These are phyloP conservation scores for Peniophora sp. DNA, from an alignment of 1,284 basidiomycete species.

Conservation along the genomic window DNA sequence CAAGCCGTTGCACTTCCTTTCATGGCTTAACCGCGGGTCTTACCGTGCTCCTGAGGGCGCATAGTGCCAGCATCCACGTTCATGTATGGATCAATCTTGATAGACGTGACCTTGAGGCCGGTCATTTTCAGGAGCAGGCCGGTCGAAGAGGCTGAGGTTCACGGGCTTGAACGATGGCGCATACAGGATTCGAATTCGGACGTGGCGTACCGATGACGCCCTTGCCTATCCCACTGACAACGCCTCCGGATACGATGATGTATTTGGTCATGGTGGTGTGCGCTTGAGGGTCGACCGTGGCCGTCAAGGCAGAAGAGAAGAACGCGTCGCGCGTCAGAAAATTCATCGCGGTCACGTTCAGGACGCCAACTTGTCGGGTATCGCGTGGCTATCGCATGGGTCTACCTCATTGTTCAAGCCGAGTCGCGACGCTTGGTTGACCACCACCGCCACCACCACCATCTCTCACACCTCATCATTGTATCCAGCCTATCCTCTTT, in stretches of 20 bases:
- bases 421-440: too few species aligned
- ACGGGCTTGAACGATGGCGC: constrained; percentile 15
- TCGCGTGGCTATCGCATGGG: too few species aligned
- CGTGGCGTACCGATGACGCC: constrained; percentile 78
- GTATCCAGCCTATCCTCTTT: too few species aligned
- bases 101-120: constrained; percentile 94
- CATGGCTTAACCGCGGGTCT: constrained; percentile 18
- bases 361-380: too few species aligned
- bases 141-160: constrained; percentile 81
- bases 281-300: background rate
- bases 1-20: constrained; percentile 1
- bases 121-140: constrained; percentile 93
- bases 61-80: constrained; percentile 99
- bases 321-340: background rate
- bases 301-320: background rate
- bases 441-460: too few species aligned
- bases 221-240: constrained; percentile 92
- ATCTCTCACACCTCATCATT: too few species aligned
- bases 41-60: constrained; percentile 97
- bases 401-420: too few species aligned
- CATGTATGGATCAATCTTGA: constrained; percentile 99
- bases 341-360: background rate
- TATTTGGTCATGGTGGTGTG: constrained; percentile 74
- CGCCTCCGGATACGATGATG: constrained; percentile 86
- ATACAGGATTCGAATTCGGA: constrained; percentile 8